Base-by-base conservation (phyloP, 768 basidiomycete species). In the Asterophora parasitica region DNA sequence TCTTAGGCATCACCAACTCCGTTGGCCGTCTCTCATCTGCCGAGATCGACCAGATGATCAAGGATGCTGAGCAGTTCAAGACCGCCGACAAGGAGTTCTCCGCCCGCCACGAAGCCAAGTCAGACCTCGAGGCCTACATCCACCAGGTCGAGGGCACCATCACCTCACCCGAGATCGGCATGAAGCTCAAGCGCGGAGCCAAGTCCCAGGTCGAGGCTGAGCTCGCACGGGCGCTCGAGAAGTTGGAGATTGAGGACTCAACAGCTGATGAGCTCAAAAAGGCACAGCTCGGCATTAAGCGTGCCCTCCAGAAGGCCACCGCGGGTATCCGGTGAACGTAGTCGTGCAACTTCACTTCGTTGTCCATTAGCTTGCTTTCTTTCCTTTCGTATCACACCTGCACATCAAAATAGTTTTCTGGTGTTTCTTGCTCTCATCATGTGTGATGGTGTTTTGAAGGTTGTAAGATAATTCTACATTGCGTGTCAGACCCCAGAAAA, bases 11-110 rank as follows among this genome's bases (percentile, higher is more conserved):
- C 70, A 93, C 92, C 72, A 99, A 97, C 82, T 98, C 94, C 49
- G 96, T 98, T 64, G 96, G 96, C 57, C 94, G 96, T 73, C 83
- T 99, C 59, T 96, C 95, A 40, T 82, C 87, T 44, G 90, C 86
- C 58, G 96, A 99, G 79, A 99, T 99, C 55, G 94, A 97, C 63
- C 94, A 98, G 74, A 98, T 98, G 96, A 96, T 98, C 78, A 93
- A 94, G 79, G 95, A 98, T 64, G 92, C 96, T 45, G 95, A 98
- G 70, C 91, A 93, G 69, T 96, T 81, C 82, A 94, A 93, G 78
- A 81, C 83, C 65, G 91, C 88, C 20, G 89, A 92, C 80, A 96
- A 93, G 77, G 96, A 98, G 68, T 98, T 95, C 82, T 90, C 92
- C 54, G 86, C 94, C 47, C 89, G 89, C 57, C 96, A 99, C 67